Percentiles rank a stretch among this genome's conserved stretches.
Evolutionary conservation across 371 early-diverging fungal species (phyloP).

Genomic region (Mucor circinelloides): DNA sequence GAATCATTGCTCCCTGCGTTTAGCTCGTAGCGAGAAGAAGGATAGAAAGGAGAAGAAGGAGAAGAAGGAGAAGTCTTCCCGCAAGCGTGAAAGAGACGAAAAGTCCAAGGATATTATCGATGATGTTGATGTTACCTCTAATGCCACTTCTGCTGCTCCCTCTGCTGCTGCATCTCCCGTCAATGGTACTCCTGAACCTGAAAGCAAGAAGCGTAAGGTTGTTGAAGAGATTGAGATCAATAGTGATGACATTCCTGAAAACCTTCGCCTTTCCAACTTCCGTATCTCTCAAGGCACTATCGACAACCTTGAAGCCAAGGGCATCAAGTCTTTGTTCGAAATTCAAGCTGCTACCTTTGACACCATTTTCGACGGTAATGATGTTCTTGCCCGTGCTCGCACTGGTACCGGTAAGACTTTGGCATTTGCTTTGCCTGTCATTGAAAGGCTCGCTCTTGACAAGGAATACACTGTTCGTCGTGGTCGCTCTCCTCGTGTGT

Average conservation of each 20-base stretch:
- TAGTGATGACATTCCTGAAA: conserved; percentile 63
- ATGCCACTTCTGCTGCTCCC: conserved; percentile 1
- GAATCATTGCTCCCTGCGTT: background rate
- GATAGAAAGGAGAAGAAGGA: conserved; percentile 37
- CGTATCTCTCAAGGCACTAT: conserved; percentile 66
- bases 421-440: conserved; percentile 89
- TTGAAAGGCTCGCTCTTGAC: conserved; percentile 73
- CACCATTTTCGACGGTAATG: conserved; percentile 84
- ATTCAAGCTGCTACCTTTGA: conserved; percentile 90
- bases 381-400: conserved; percentile 93
- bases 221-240: conserved; percentile 28
- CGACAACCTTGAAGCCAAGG: conserved; percentile 64
- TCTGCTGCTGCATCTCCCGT: conserved; percentile 2
- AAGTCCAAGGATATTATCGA: conserved; percentile 19
- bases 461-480: conserved; percentile 43
- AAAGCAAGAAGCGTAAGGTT: conserved; percentile 33
- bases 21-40: conserved; percentile 10
- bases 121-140: conserved; percentile 24
- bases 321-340: conserved; percentile 85
- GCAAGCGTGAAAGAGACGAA: conserved; percentile 25
- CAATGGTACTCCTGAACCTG: conserved; percentile 18
- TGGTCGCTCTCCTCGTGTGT: conserved; percentile 81
- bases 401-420: conserved; percentile 97
- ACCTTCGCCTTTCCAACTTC: conserved; percentile 68
- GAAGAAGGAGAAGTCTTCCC: conserved; percentile 36